These are phyloP conservation scores for Elaeagnus macrophylla DNA, from an alignment of 306 rosid genomes.

Conservation along the genomic window DNA sequence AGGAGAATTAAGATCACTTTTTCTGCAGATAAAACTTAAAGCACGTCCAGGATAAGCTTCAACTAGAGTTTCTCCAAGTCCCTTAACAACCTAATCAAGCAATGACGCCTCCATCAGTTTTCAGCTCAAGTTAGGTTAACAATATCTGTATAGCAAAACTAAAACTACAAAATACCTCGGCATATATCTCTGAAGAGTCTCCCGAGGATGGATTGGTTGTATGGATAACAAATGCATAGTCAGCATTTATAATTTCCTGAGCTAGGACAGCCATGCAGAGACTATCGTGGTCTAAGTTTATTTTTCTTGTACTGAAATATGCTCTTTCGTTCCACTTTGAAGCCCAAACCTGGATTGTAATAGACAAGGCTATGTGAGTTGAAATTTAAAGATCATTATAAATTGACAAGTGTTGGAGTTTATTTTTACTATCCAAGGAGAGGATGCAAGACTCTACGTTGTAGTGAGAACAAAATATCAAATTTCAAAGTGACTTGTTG, in stretches of 20 bases:
- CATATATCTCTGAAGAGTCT: constrained; percentile 91
- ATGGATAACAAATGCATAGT: constrained; percentile 96
- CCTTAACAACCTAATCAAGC: constrained; percentile 73
- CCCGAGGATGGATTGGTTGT: constrained; percentile 95
- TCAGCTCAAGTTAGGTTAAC: constrained; percentile 2
- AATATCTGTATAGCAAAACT: constrained; percentile 9
- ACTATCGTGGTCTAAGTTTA: constrained; percentile 75
- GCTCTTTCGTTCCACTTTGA: constrained; percentile 99
- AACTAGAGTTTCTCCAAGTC: constrained; percentile 95
- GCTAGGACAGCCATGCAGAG: constrained; percentile 98
- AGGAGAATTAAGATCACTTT: constrained; percentile 66
- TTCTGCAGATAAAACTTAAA: constrained; percentile 83
- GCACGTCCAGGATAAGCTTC: constrained; percentile 99
- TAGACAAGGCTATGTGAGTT: constrained; percentile 13
- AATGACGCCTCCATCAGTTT: constrained; percentile 10
- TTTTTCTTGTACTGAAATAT: constrained; percentile 91
- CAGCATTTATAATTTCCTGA: constrained; percentile 93
- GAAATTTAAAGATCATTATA: neutral
- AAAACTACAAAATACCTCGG: constrained; percentile 54
- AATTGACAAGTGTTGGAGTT: constrained; percentile 11
- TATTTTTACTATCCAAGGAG: neutral
- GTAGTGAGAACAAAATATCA: constrained; percentile 1
- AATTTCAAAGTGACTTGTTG: too few species aligned
- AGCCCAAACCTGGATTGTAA: constrained; percentile 77
- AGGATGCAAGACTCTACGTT: constrained; percentile 5